These are phyloP conservation scores for Cephaloascus fragrans DNA, from an alignment of 805 yeast species.

Conservation along the genomic window DNA sequence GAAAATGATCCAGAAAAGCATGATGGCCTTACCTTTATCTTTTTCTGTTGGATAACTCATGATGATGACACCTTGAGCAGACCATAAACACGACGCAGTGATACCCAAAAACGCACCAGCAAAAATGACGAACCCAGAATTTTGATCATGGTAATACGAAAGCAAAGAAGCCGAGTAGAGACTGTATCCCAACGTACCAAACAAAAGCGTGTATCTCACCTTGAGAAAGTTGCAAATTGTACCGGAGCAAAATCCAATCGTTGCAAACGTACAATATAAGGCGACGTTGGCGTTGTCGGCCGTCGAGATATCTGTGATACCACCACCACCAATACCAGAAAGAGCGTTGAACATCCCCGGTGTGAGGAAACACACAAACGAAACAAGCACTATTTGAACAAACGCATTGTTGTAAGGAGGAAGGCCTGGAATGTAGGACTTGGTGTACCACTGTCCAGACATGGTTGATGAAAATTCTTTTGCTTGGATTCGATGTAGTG, in stretches of 20 bases:
- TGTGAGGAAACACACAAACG: conserved; percentile 38
- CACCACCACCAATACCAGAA: conserved; percentile 40
- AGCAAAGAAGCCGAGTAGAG: conserved; percentile 43
- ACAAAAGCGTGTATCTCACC: conserved; percentile 27
- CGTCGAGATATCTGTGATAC: conserved; percentile 23
- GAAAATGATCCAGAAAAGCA: conserved; percentile 52
- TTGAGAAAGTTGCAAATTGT: conserved; percentile 43
- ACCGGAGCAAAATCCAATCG: conserved; percentile 50
- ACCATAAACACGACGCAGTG: conserved; percentile 48
- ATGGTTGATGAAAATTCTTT: too few relatives aligned
- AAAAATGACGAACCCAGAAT: conserved; percentile 42
- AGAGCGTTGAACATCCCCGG: conserved; percentile 44
- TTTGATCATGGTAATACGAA: conserved; percentile 33
- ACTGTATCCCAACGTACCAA: conserved; percentile 49
- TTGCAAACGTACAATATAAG: conserved; percentile 43
- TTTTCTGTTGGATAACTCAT: conserved; percentile 49
- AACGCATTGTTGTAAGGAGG: conserved; percentile 27
- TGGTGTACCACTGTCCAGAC: conserved; percentile 38
- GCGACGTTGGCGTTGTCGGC: conserved; percentile 43
- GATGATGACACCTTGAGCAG: conserved; percentile 48
- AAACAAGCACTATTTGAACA: conserved; percentile 34
- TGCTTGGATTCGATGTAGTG: too few relatives aligned
- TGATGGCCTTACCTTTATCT: conserved; percentile 42
- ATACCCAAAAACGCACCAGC: conserved; percentile 50
- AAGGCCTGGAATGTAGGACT: conserved; percentile 12